Evolutionary conservation across 805 yeast species (phyloP), one percentile per base, ranked within the genome.

Genomic region (Starmerella sirachaensis): DNA sequence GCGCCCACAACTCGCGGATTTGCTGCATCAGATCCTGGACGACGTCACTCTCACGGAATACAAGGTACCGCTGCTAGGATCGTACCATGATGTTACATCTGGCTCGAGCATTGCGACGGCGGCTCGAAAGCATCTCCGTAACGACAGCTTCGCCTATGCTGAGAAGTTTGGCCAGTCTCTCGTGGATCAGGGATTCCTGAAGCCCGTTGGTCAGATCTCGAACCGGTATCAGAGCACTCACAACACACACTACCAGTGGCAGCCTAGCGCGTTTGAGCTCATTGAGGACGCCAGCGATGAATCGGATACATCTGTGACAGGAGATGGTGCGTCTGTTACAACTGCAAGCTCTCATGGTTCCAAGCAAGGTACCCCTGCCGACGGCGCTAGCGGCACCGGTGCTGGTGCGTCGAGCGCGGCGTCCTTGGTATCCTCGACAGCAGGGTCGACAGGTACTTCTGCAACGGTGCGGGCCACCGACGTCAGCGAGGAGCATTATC

Each of bases 121-220:
- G 71, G 54, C 77, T 16, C 65, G 73, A 33, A 66, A 66, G 39
- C 67, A 69, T 45, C 57, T 74, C 35, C 61, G 66, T 9, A 60
- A 66, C 31, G 51, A 55, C 11, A 68, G 70, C 48, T 60, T 76
- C 18, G 80, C 72, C 13, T 69, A 68, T 47, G 78, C 82, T 8
- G 94, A 84, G 57, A 54, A 53, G 24, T 73, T 80, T 56, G 94
- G 94, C 14, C 88, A 80, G 57, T 82, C 75, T 46, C 63, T 82
- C 43, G 59, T 81, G 10, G 63, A 69, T 23, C 54, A 67, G 35
- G 85, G 81, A 0, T 78, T 70, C 45, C 53, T 82, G 21, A 64
- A 63, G 35, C 64, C 76, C 14, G 73, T 80, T 19, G 88, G 86
- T 2, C 66, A 73, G 31, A 35, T 51, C 17, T 45, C 54, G 27